These are phyloP conservation scores for Metarhizium robertsii DNA, from an alignment of 2,329 filamentous ascomycete genomes.

Conservation along the genomic window DNA sequence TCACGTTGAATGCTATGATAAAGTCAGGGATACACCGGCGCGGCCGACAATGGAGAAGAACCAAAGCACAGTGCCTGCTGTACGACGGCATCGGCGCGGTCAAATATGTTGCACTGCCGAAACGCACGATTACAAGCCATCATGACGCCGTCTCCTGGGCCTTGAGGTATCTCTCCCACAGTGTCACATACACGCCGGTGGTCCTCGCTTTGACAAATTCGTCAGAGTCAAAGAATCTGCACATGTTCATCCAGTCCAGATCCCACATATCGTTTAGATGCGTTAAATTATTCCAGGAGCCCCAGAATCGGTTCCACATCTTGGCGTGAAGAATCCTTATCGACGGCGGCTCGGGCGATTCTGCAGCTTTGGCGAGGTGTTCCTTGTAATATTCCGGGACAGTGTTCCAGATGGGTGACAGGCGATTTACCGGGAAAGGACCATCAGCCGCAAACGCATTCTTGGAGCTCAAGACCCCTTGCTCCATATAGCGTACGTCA, in stretches of 20 bases:
- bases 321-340: conserved; percentile 3
- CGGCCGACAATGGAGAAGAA: no score
- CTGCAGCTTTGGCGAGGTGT: background rate
- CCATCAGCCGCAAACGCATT: conserved; percentile 3
- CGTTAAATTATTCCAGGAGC: conserved; percentile 3
- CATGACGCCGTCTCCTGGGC: background rate
- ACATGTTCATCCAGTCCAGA: conserved; percentile 5
- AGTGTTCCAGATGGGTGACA: background rate
- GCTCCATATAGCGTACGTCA: conserved; percentile 1
- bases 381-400: background rate
- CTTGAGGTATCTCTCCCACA: background rate
- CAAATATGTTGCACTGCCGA: no score
- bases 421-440: conserved; percentile 1
- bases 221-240: conserved; percentile 1
- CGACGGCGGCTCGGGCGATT: background rate
- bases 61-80: no score
- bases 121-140: no score
- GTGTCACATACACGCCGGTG: conserved; percentile 1
- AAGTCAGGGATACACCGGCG: no score
- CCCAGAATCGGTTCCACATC: conserved; percentile 4
- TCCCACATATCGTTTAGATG: conserved; percentile 4
- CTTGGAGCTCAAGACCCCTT: conserved; percentile 1
- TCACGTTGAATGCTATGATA: no score
- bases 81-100: no score
- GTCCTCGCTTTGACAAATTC: background rate